These are phyloP conservation scores for Lipomyces orientalis DNA, from an alignment of 805 yeast species.

Conservation along the genomic window DNA sequence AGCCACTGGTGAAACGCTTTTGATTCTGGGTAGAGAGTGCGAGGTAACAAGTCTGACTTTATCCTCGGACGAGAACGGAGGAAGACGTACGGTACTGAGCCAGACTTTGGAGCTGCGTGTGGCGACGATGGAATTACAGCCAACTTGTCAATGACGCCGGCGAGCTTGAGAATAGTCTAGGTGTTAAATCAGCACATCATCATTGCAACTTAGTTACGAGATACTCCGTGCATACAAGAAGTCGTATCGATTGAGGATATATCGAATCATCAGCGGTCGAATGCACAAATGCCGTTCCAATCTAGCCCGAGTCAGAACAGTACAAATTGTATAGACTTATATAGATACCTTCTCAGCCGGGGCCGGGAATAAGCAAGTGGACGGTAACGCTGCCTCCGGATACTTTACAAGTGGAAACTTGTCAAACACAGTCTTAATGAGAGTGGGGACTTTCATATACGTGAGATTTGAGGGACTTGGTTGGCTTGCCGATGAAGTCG, in stretches of 20 bases:
- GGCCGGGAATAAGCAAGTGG: not conserved
- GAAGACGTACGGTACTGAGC: conserved; percentile 26
- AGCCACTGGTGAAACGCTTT: conserved; percentile 1
- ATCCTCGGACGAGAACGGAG: conserved; percentile 1
- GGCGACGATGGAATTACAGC: conserved; percentile 17
- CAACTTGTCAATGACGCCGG: conserved; percentile 9
- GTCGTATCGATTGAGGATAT: conserved; percentile 22
- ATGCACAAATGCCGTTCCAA: conserved; percentile 25
- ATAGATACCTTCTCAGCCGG: not conserved
- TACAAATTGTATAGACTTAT: not conserved
- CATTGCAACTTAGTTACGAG: not conserved
- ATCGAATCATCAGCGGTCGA: conserved; percentile 14
- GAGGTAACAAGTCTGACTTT: not conserved
- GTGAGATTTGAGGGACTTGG: not conserved
- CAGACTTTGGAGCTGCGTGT: conserved; percentile 23
- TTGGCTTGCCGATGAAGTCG: not conserved
- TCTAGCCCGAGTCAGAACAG: not conserved
- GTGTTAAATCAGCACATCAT: not conserved
- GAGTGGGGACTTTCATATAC: conserved; percentile 25
- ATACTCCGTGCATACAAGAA: conserved; percentile 17
- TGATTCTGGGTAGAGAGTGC: conserved; percentile 1
- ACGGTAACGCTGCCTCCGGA: conserved; percentile 13
- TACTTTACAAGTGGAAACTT: conserved; percentile 25
- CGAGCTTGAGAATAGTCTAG: conserved; percentile 20
- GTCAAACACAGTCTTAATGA: conserved; percentile 27